Conservation (phyloP, 306 rosid genomes). For the Medicago ruthenica region DNA sequence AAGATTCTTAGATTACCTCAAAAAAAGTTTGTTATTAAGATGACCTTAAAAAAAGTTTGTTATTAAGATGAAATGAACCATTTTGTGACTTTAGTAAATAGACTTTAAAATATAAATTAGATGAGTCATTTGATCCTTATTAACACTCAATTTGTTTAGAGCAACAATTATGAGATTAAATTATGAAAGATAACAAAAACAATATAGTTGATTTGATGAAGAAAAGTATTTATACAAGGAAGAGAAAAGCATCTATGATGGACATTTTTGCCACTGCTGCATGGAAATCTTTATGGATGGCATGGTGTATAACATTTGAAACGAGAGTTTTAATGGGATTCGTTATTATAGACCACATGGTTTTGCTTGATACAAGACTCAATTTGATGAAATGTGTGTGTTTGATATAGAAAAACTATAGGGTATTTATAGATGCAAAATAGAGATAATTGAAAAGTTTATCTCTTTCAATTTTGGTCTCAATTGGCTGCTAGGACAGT, state of each 20-base stretch:
- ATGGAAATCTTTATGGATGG: slow-evolving; percentile 54
- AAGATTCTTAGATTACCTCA: no score
- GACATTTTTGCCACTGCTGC: slow-evolving; percentile 54
- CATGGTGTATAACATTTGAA: slow-evolving; percentile 3
- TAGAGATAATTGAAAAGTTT: not conserved
- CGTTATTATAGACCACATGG: slow-evolving; percentile 34
- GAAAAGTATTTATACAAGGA: slow-evolving; percentile 40
- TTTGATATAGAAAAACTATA: slow-evolving; percentile 3
- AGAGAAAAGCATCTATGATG: slow-evolving; percentile 52
- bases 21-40: no score
- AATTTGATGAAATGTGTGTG: not conserved
- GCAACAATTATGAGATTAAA: not conserved
- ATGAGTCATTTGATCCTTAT: not conserved
- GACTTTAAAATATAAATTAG: no score
- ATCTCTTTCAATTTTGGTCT: not conserved
- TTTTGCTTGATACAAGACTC: slow-evolving; percentile 18
- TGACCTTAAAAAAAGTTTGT: no score
- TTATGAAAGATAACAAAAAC: not conserved
- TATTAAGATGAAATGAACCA: not conserved
- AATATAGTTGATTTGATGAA: not conserved
- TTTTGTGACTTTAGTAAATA: no score
- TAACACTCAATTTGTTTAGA: no score
- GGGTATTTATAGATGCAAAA: slow-evolving; percentile 7
- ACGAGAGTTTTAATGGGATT: slow-evolving; percentile 36
- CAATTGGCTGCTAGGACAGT: not conserved